Evolutionary conservation across 2,329 filamentous ascomycete species (phyloP).

Genomic region (Fusarium tupiense): DNA sequence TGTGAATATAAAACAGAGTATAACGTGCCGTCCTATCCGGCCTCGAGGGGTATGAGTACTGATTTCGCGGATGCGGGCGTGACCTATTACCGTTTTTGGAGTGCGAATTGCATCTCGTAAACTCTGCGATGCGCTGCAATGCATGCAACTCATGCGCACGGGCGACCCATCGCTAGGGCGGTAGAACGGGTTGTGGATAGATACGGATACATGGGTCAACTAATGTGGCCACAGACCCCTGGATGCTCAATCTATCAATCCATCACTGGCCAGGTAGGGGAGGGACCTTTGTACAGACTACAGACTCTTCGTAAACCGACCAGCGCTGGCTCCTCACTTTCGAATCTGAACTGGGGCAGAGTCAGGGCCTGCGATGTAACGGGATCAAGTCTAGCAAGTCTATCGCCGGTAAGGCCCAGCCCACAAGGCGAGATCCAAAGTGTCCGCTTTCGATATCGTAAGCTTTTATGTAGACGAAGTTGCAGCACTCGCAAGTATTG

Average conservation of each 20-base stretch:
- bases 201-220: neutral
- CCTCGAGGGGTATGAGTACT: neutral
- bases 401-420: neutral
- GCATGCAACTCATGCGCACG: slow-evolving; percentile 5
- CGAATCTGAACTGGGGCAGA: slow-evolving; percentile 1
- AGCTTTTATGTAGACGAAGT: neutral
- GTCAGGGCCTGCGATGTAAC: slow-evolving; percentile 13
- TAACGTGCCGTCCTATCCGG: slow-evolving; percentile 7
- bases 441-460: neutral
- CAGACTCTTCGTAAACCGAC: slow-evolving; percentile 1
- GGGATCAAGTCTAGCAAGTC: slow-evolving; percentile 3
- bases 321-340: neutral
- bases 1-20: neutral
- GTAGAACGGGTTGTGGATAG: slow-evolving; percentile 20
- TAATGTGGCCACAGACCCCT: neutral
- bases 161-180: neutral
- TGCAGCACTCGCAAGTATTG: neutral
- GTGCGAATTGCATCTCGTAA: slow-evolving; percentile 9
- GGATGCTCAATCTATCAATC: neutral
- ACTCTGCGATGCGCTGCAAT: neutral
- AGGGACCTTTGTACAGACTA: slow-evolving; percentile 13
- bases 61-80: slow-evolving; percentile 13
- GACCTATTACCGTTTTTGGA: slow-evolving; percentile 25
- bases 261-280: neutral
- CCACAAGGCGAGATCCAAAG: neutral